These are phyloP conservation scores for Sporothrix sp. DNA, from an alignment of 2,329 filamentous ascomycete species.

Conservation along the genomic window DNA sequence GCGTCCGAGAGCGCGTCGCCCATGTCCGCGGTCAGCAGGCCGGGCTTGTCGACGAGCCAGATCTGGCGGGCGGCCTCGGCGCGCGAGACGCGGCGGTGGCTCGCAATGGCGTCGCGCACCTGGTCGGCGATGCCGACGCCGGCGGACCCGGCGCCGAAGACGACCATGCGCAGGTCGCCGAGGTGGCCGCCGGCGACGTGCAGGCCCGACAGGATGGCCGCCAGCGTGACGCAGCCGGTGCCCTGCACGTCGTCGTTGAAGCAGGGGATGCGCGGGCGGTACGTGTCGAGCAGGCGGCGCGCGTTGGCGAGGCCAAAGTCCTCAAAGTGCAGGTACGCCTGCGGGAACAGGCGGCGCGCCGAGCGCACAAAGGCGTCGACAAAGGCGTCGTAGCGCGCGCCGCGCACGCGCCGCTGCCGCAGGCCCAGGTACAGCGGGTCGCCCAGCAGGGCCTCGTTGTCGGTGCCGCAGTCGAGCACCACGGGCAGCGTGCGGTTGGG, in stretches of 20 bases:
- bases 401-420: constrained; percentile 53
- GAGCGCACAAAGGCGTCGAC: constrained; percentile 64
- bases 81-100: constrained; percentile 54
- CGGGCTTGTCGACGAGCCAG: constrained; percentile 76
- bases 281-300: constrained; percentile 64
- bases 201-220: constrained; percentile 67
- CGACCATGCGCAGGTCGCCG: constrained; percentile 57
- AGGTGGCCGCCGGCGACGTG: constrained; percentile 59
- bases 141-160: constrained; percentile 75
- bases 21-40: constrained; percentile 56
- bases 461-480: constrained; percentile 75
- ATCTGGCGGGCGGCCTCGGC: constrained; percentile 73
- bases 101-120: constrained; percentile 66
- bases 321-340: constrained; percentile 80
- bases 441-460: constrained; percentile 64
- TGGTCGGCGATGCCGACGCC: constrained; percentile 82
- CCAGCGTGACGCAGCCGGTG: constrained; percentile 78
- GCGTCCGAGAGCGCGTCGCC: constrained; percentile 39
- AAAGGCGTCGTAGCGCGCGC: constrained; percentile 65
- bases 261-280: constrained; percentile 63
- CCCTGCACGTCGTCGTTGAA: constrained; percentile 83
- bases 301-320: constrained; percentile 75
- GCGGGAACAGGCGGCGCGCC: constrained; percentile 61
- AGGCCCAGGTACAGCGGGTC: constrained; percentile 76
- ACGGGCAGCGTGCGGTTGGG: constrained; percentile 70